Base-by-base conservation (phyloP, 139 green algal genomes). In the Trebouxia sp. region DNA sequence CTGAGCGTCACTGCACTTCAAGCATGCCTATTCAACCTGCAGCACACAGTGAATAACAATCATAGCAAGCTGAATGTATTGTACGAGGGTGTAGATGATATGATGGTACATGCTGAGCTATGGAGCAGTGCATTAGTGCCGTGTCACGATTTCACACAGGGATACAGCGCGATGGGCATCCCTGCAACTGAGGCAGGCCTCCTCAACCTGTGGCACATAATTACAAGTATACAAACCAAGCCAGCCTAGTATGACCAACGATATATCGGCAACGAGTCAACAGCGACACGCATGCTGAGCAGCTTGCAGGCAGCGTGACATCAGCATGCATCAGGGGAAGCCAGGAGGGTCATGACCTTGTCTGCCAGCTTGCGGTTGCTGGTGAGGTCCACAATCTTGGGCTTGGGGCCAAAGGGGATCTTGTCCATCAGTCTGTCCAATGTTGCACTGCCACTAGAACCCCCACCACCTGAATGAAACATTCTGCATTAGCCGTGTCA, bases 131-230 rank as follows among this genome's bases (percentile, higher is more conserved):
- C n/a, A n/a, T n/a, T n/a, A n/a, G n/a, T 98, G 90, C 74, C 67
- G 70, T 28, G 90, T 80, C 55, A 98, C 85, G 51, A 98, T 78
- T 83, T 94, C 96, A 86, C 97, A 98, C 76, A 98, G 90, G 26
- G 89, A 45, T 53, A 85, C 89, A 81, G 97, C 94, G 6, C 92
- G 88, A 35, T 93, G 86, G 3, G 89, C 85, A 48, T 97, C 93
- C 30, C 75, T 66, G 67, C 90, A 93, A 1, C 65, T 41, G 6
- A 92, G 48, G 76, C 85, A 81, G 0, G 91, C 85, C 80, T 97
- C 92, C 39, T 83, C 35, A 30, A 97, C 79, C 77, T 83, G 65
- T 0, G 55, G 50, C n/a, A n/a, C n/a, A n/a, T n/a, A n/a, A n/a
- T n/a, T n/a, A n/a, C n/a, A n/a, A n/a, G n/a, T n/a, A n/a, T n/a